phyloP scores from a whole-genome alignment of 495 filamentous ascomycete species.

The Aspergillus incahuasiensis region DNA sequence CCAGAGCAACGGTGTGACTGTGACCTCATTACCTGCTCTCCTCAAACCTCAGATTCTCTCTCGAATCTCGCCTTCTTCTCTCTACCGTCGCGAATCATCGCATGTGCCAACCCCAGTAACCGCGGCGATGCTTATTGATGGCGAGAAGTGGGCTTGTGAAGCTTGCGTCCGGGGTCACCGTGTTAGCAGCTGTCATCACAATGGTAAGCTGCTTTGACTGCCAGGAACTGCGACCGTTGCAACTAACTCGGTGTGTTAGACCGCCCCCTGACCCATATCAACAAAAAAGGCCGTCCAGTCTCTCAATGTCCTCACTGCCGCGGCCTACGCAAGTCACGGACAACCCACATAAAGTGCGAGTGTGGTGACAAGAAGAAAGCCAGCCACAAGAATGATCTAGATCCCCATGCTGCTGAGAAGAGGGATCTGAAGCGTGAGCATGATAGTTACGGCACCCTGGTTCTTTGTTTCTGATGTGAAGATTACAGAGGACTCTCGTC shows the following conservation, averaged over 20 bases:
- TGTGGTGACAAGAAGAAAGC: constrained; percentile 82
- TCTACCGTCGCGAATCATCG: constrained; percentile 40
- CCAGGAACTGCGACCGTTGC: constrained; percentile 17
- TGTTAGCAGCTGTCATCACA: constrained; percentile 90
- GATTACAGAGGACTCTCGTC: constrained; percentile 55
- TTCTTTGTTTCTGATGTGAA: constrained; percentile 36
- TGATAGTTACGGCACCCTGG: constrained; percentile 31
- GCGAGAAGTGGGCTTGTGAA: constrained; percentile 89
- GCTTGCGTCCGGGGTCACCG: constrained; percentile 91
- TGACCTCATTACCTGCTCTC: constrained; percentile 8
- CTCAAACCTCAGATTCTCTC: constrained; percentile 19
- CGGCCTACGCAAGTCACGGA: constrained; percentile 92
- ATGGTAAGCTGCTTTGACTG: constrained; percentile 56
- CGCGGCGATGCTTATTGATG: constrained; percentile 72
- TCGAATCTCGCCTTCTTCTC: constrained; percentile 11
- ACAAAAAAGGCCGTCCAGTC: constrained; percentile 96
- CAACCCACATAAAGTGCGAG: constrained; percentile 94
- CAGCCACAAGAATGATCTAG: constrained; percentile 59
- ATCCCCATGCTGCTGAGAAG: constrained; percentile 52
- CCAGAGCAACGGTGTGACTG: constrained; percentile 5
- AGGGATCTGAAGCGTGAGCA: constrained; percentile 60
- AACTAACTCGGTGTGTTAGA: constrained; percentile 50
- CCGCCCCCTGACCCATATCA: constrained; percentile 89
- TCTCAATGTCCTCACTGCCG: constrained; percentile 98
- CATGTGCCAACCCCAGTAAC: constrained; percentile 43